Evolutionary conservation across 2,329 filamentous ascomycete genomes (phyloP), one percentile per base, ranked within the genome.

Genomic region (Simplicillium sp.): DNA sequence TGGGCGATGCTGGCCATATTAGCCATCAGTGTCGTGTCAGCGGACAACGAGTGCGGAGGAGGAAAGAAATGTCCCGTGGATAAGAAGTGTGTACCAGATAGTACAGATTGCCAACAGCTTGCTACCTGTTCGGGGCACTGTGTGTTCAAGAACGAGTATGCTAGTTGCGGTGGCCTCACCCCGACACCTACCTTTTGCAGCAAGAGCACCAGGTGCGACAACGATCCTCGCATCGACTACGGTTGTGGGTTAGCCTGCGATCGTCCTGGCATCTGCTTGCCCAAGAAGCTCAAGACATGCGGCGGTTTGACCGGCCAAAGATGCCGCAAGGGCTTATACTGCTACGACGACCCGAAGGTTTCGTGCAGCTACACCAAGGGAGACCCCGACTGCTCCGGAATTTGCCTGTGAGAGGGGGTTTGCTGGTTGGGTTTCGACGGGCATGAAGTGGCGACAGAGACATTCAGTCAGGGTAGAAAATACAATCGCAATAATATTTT

Each of bases 231-330:
- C 34, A 17, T n/a, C 9, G 15, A 16, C 6, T 11, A 8, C 6
- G 41, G 48, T 38, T 63, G 60, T 34, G 60, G 60, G 7, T 47
- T 60, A 52, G 55, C 60, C 3, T 63, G 60, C 40, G 60, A 63
- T 34, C 39, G 15, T 7, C 54, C 55, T 0, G 60, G 60, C 2
- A 61, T 64, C 17, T 64, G 56, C 35, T 46, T 59, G 2, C 53
- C 54, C 18, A 46, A 43, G 17, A 46, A 46, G 6, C 40, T 40
- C 2, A 39, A 36, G 1, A 32, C 25, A 1, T 62, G 59, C 16
- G 47, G 47, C 3, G 59, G 59, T 1, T 44, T 62, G 9, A 8
- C 13, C 1, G 59, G 53, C 6, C 5, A 25, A 25, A 5, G 9
- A 9, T 25, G 20, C 9, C 20, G 20, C 6, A 25, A 9, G 20